Base-by-base conservation (phyloP, 148 eudicot genomes). In the Arctostaphylos glauca region DNA sequence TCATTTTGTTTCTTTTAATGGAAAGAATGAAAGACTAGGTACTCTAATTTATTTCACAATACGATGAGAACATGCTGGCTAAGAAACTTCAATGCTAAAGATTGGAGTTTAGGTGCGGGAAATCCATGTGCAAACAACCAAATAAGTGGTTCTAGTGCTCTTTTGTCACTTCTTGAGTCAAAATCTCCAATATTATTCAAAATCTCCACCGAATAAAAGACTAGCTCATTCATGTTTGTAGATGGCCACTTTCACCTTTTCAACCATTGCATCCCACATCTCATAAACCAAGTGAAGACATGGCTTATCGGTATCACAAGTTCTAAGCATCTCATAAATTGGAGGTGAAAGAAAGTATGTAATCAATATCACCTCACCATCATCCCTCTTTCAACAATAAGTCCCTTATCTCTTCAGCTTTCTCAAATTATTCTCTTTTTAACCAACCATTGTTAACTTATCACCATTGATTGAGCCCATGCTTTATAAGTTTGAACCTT, bases 221-320 rank as follows among this genome's bases (percentile, higher is more conserved):
- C 41, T 66, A 25, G 41, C 41, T 66, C 71, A 21, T 66, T 56
- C 60, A 14, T 56, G 60, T 16, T 18, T 56, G n/a, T 56, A 15
- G n/a, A 56, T 12, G 4, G 60, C n/a, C 8, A 8, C 3, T 10
- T 73, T 73, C 53, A 5, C 70, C 52, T 79, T 46, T 31, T 79
- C 73, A 6, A 79, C 47, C 41, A 79, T 79, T 1, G 73, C 14
- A 5, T 79, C 43, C 81, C 56, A n/a, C 56, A 62, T 79, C 15
- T 79, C 72, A 62, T 79, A 79, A 62, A 62, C 73, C 43, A 62
- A 62, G 7, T 62, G 53, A 44, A 79, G 55, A 14, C 54, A 59
- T 9, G 81, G 55, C 9, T 18, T 79, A 18, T 78, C 50, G 5
- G 73, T 62, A 9, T 79, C 53, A 44, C 73, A 79, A 60, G 43